Evolutionary conservation across 257 asterid genomes (phyloP).

Genomic region (Ocimum tenuiflorum): DNA sequence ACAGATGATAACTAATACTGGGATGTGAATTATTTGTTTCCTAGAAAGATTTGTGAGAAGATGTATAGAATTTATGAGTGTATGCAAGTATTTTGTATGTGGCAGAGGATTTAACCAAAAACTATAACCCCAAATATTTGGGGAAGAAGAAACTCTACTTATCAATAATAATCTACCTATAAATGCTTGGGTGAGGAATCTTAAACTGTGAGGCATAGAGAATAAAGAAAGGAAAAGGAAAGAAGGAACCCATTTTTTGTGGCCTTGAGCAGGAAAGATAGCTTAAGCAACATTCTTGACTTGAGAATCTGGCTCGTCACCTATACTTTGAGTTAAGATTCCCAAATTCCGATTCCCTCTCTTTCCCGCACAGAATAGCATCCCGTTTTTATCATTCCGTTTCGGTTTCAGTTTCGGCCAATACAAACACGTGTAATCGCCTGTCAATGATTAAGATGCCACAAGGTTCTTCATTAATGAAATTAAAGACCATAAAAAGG

Average conservation of each 20-base stretch:
- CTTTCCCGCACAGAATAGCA: constrained; percentile 36
- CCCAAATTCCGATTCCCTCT: constrained; percentile 49
- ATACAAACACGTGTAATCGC: constrained; percentile 24
- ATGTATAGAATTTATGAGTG: neutral
- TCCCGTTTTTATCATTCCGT: constrained; percentile 32
- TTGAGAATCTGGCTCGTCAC: constrained; percentile 52
- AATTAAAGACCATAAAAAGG: constrained; percentile 15
- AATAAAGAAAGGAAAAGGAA: constrained; percentile 26
- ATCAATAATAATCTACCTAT: constrained; percentile 6
- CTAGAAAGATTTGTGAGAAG: neutral
- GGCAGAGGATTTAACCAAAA: neutral
- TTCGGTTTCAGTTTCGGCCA: constrained; percentile 5
- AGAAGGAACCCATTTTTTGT: constrained; percentile 59
- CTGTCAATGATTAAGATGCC: constrained; percentile 30
- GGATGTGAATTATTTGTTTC: neutral
- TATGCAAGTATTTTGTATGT: neutral
- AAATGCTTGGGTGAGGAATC: constrained; percentile 31
- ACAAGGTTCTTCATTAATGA: constrained; percentile 18
- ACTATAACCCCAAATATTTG: neutral
- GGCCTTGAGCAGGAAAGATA: constrained; percentile 56
- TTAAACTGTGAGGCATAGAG: constrained; percentile 31
- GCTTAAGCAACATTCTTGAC: constrained; percentile 52
- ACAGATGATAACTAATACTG: neutral
- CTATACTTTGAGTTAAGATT: constrained; percentile 58
- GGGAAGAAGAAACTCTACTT: constrained; percentile 17